Base-by-base conservation (phyloP, 495 filamentous ascomycete species). In the Astrocystis sublimbata region DNA sequence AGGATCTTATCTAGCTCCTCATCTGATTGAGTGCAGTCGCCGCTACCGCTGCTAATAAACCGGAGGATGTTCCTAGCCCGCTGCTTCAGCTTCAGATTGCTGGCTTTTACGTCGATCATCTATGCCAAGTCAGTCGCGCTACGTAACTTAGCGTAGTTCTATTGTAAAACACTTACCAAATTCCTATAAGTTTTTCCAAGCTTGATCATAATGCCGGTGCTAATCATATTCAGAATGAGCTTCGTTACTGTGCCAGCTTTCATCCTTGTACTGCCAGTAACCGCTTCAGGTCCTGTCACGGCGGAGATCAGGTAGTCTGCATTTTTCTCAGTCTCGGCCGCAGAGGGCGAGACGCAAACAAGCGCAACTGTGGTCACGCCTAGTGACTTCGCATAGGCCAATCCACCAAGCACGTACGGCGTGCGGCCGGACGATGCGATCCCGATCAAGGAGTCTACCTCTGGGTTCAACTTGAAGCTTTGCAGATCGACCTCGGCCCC, bases 361-460 rank as follows among this genome's bases (percentile, higher is more conserved):
- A 78, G 65, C 3, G 69, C 76, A 24, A 77, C 65, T 2, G 76
- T 79, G 17, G 73, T 49, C 50, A 72, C 74, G 0, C 73, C 75
- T 24, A 72, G 36, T 6, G 58, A 51, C 40, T 75, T 76, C 1
- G 70, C 71, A 59, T 70, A 76, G 1, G 63, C 63, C 30, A 78
- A 65, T 56, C 72, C 71, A 12, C 72, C 75, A 2, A 78, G 54
- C 0, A 78, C 76, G 55, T 77, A 79, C 1, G 76, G 76, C 1
- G 75, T 78, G 12, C 75, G 70, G 0, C 76, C 76, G 0, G 76
- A 79, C n/a, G 74, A 74, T 12, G 75, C 75, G 50, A 78, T 78
- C 0, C 75, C 75, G 17, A 76, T 76, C 19, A 78, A 43, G 15
- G 72, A 75, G 46, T 78, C 75, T 9, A 65, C 50, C 2, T 71